Percentiles rank a stretch among this genome's conserved stretches.
These are phyloP conservation scores for Patellaria atrata DNA, from an alignment of 495 filamentous ascomycete genomes.

Conservation along the genomic window DNA sequence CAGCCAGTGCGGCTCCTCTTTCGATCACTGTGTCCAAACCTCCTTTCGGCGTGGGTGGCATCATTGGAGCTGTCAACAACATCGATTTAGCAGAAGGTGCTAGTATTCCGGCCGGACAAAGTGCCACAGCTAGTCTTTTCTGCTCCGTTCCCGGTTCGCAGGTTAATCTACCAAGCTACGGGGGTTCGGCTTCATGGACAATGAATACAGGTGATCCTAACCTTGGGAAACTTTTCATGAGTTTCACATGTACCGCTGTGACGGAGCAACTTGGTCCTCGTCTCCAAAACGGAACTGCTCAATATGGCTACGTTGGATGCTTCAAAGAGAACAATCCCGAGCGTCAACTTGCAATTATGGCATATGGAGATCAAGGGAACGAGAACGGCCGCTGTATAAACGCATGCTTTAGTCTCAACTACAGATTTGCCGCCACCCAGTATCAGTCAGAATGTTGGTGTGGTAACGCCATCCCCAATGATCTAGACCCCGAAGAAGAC, in stretches of 20 bases:
- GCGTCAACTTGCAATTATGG: constrained; percentile 6
- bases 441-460: constrained; percentile 40
- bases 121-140: constrained; percentile 29
- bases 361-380: constrained; percentile 7
- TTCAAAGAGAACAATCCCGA: constrained; percentile 19
- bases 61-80: constrained; percentile 29
- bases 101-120: constrained; percentile 28
- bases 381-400: constrained; percentile 9
- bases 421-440: constrained; percentile 34
- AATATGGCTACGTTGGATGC: constrained; percentile 23
- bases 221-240: constrained; percentile 29
- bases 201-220: constrained; percentile 33
- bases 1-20: constrained; percentile 24
- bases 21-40: constrained; percentile 38
- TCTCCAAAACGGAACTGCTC: constrained; percentile 18
- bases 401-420: constrained; percentile 18
- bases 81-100: constrained; percentile 38
- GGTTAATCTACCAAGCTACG: constrained; percentile 31
- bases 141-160: constrained; percentile 34
- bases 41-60: constrained; percentile 27
- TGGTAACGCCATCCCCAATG: constrained; percentile 26
- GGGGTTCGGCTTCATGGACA: constrained; percentile 29
- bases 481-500: constrained; percentile 18
- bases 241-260: constrained; percentile 26
- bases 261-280: constrained; percentile 22